phyloP scores from a whole-genome alignment of 2,329 filamentous ascomycete species.

The Stagonosporopsis cucurbitacearum region DNA sequence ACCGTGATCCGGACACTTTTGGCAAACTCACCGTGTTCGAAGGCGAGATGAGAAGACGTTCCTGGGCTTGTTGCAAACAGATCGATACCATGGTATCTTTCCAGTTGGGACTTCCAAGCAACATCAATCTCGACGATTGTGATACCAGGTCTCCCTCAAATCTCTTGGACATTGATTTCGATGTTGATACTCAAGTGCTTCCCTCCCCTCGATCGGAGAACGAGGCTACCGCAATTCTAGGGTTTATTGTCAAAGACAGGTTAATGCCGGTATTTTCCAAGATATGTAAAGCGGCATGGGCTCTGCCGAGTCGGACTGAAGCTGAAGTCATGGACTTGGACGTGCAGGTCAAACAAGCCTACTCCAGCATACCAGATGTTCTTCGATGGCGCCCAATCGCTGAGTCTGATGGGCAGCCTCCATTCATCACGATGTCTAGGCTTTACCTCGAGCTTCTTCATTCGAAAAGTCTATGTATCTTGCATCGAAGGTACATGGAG shows the following conservation, averaged over 20 bases:
- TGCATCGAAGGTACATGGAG: no score
- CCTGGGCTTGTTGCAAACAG: neutral
- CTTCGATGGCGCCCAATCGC: neutral
- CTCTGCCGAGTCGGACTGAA: neutral
- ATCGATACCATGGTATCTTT: neutral
- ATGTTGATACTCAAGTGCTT: neutral
- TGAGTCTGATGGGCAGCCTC: no score
- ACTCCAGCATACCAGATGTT: neutral
- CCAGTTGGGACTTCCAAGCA: neutral
- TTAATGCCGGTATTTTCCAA: neutral
- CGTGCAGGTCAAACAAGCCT: neutral
- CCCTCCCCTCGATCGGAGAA: neutral
- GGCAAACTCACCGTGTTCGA: neutral
- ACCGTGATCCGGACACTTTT: neutral
- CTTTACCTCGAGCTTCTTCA: no score
- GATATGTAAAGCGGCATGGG: neutral
- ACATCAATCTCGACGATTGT: neutral
- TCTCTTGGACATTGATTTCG: neutral
- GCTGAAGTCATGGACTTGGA: neutral
- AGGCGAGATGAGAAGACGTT: neutral
- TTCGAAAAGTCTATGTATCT: no score
- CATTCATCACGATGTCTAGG: no score
- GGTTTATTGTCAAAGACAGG: neutral
- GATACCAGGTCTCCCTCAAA: neutral
- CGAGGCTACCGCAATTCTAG: neutral